Conservation (phyloP, 108 stramenopile species). For the Ochromonas danica region DNA sequence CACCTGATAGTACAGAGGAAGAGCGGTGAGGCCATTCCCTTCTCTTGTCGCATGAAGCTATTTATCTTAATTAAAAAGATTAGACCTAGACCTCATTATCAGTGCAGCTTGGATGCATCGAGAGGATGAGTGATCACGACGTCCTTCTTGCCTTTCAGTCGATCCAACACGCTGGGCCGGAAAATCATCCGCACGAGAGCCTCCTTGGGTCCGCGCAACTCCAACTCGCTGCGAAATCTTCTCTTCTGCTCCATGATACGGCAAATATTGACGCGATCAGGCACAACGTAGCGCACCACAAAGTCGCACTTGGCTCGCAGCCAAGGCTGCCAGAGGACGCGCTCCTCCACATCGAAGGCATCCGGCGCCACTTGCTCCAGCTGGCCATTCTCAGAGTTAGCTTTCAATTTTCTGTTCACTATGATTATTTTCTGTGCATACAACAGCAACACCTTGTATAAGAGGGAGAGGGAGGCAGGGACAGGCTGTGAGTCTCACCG, state of each 20-base stretch:
- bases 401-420: neutral
- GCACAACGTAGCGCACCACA: slow-evolving; percentile 1
- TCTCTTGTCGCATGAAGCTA: no score
- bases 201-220: neutral
- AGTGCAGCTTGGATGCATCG: neutral
- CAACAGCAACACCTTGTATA: neutral
- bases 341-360: slow-evolving; percentile 1
- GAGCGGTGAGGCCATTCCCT: no score
- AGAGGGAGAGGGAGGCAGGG: neutral
- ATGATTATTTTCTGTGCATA: slow-evolving; percentile 12
- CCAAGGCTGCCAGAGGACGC: slow-evolving; percentile 15
- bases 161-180: neutral
- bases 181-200: neutral
- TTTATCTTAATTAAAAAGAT: no score
- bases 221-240: neutral
- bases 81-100: no score
- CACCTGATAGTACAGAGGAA: no score
- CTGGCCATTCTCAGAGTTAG: neutral
- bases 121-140: neutral
- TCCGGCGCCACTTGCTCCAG: neutral
- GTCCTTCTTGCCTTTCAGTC: neutral
- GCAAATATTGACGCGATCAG: neutral
- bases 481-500: neutral
- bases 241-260: neutral
- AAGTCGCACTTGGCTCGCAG: slow-evolving; percentile 6